Conservation (phyloP, 805 yeast genomes). For the Kurtzmaniella cleridarum region DNA sequence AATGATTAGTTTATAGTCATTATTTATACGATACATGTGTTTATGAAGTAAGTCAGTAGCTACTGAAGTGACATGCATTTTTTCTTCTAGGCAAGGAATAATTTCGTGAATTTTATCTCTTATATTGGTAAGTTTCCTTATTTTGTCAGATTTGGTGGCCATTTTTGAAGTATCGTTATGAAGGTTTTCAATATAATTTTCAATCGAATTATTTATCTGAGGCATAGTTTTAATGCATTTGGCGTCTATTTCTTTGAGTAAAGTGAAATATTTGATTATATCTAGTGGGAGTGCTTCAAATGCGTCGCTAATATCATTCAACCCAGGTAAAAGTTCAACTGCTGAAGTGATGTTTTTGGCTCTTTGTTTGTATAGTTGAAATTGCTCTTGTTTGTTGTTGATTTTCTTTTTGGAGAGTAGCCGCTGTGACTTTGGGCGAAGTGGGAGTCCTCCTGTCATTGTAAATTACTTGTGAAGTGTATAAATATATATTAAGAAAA, state of each 20-base stretch:
- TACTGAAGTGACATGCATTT: slow-evolving; percentile 93
- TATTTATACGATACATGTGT: slow-evolving; percentile 68
- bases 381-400: slow-evolving; percentile 11
- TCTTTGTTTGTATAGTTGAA: slow-evolving; percentile 29
- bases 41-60: slow-evolving; percentile 74
- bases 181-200: slow-evolving; percentile 31
- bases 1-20: slow-evolving; percentile 71
- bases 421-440: slow-evolving; percentile 25
- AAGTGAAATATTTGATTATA: slow-evolving; percentile 76
- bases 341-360: slow-evolving; percentile 27
- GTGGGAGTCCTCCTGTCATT: slow-evolving; percentile 10
- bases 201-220: slow-evolving; percentile 50
- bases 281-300: slow-evolving; percentile 87
- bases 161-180: slow-evolving; percentile 8
- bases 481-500: slow-evolving; percentile 4
- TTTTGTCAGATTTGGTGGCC: slow-evolving; percentile 9
- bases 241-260: slow-evolving; percentile 90
- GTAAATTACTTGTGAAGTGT: slow-evolving; percentile 2
- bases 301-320: slow-evolving; percentile 87
- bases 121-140: slow-evolving; percentile 32
- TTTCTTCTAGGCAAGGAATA: slow-evolving; percentile 91
- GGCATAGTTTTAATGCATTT: slow-evolving; percentile 80
- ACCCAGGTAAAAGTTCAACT: slow-evolving; percentile 59
- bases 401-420: slow-evolving; percentile 8
- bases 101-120: slow-evolving; percentile 54